Percentiles rank a stretch among this genome's conserved stretches.
phyloP scores from a whole-genome alignment of 2,329 filamentous ascomycete genomes.

The Akanthomyces lecanii region DNA sequence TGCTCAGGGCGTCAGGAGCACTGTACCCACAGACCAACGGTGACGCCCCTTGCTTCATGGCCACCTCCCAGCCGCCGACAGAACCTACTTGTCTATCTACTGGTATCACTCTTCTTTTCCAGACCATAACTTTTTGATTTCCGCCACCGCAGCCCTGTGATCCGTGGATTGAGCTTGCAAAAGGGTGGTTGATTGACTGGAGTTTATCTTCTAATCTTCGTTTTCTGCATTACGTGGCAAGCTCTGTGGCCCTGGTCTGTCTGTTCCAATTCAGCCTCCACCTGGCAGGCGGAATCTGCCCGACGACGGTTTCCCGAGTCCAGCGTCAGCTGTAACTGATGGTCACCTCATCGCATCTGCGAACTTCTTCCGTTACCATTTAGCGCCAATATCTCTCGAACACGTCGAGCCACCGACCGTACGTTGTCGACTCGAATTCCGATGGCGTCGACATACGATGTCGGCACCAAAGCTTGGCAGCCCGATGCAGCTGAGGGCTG shows the following conservation, averaged over 20 bases:
- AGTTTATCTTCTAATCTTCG: constrained; percentile 2
- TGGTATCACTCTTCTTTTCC: not conserved
- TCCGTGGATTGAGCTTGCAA: not conserved
- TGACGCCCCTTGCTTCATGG: constrained; percentile 14
- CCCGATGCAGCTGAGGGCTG: constrained; percentile 93
- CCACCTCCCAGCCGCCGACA: not conserved
- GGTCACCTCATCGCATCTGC: not conserved
- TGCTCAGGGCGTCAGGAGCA: constrained; percentile 13
- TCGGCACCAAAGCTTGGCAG: constrained; percentile 97
- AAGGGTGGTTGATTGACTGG: constrained; percentile 5
- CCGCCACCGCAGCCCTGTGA: constrained; percentile 10
- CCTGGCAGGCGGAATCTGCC: not conserved
- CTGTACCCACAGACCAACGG: constrained; percentile 14
- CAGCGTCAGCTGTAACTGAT: constrained; percentile 7
- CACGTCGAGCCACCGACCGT: not conserved
- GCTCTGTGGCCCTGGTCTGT: constrained; percentile 6
- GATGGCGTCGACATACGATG: constrained; percentile 94
- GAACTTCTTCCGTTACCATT: not conserved
- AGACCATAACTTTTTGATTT: constrained; percentile 8
- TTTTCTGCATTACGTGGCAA: constrained; percentile 5
- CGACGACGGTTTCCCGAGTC: not conserved
- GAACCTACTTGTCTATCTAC: constrained; percentile 3
- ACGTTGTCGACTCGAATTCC: constrained; percentile 23
- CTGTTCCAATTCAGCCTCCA: constrained; percentile 1
- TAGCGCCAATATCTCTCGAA: not conserved